Base-by-base conservation (phyloP, 768 basidiomycete species). In the Cytidiella melzeri region DNA sequence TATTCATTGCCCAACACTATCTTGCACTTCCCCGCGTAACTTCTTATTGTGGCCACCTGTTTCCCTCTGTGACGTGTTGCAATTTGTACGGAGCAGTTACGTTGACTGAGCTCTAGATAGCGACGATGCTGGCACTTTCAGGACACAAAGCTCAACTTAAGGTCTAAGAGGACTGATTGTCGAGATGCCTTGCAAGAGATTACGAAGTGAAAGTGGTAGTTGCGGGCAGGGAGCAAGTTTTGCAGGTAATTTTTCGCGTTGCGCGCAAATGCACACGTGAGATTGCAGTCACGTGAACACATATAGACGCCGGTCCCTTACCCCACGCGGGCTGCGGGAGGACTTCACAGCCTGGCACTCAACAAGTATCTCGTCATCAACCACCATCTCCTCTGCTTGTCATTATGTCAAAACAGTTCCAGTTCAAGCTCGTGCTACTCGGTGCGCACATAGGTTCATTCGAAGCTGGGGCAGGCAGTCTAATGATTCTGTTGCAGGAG, bases 351-450 rank as follows among this genome's bases (percentile, higher is more conserved):
- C 42, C 48, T 43, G 46, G 46, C 37, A 48, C 56, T 15, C 30
- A 15, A 34, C 30, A 34, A 34, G 30, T 34, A 34, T 34, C 30
- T 34, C 30, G 9, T 34, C 30, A 7, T 34, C 30, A 7, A 34
- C 30, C 48, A 50, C 58, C 53, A 64, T 59, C 62, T 50, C 58
- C 57, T 56, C 61, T 55, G 52, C 61, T 53, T 54, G 55, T 58
- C 56, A 69, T 69, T 69, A 94, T 93, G 91, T 90, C 91, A 52
- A 89, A 88, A 67, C 90, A 92, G 70, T 88, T 78, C 58, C 90
- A 92, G 69, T 96, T 95, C 75, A 97, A 97, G 68, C 87, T 98
- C 57, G 95, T 97, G 55, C 80, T 97, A 41, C 81, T 97, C 54
- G 96, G 96, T 90, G 53, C 55, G 79, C 72, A 19, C n/a, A 20